Conservation (phyloP, 371 early-diverging fungal species). For the Cladochytrium tenue region DNA sequence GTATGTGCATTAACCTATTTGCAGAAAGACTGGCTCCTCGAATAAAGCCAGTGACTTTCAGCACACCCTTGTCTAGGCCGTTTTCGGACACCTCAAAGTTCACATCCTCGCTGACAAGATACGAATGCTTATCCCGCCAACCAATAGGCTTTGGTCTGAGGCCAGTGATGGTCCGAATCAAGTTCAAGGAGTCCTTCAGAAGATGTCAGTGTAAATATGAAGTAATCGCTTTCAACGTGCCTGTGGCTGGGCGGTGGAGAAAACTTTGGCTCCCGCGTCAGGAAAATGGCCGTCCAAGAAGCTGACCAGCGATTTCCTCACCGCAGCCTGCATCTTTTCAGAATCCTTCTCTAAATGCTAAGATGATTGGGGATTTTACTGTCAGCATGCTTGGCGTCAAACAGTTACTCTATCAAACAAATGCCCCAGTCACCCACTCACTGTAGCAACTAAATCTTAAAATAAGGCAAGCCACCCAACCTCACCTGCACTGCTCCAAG, state of each 20-base stretch:
- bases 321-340: conserved; percentile 70
- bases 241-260: conserved; percentile 25
- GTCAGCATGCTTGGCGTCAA: too few relatives aligned
- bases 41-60: conserved; percentile 80
- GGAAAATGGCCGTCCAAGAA: conserved; percentile 89
- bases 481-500: conserved; percentile 39
- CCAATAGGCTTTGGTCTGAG: conserved; percentile 74
- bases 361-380: not conserved
- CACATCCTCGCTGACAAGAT: conserved; percentile 78
- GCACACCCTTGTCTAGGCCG: conserved; percentile 49
- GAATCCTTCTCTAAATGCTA: conserved; percentile 64
- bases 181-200: conserved; percentile 35
- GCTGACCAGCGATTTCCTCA: conserved; percentile 78
- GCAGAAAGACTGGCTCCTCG: conserved; percentile 78
- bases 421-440: too few relatives aligned
- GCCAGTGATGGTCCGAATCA: conserved; percentile 31
- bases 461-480: not conserved
- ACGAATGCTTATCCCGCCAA: conserved; percentile 90
- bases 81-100: conserved; percentile 54
- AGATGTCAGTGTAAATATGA: conserved; percentile 41
- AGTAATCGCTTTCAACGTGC: not conserved
- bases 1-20: conserved; percentile 87
- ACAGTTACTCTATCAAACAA: too few relatives aligned
- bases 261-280: conserved; percentile 67
- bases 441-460: not conserved